Base-by-base conservation (phyloP, 257 asterid genomes). In the Lycium ferocissimum region DNA sequence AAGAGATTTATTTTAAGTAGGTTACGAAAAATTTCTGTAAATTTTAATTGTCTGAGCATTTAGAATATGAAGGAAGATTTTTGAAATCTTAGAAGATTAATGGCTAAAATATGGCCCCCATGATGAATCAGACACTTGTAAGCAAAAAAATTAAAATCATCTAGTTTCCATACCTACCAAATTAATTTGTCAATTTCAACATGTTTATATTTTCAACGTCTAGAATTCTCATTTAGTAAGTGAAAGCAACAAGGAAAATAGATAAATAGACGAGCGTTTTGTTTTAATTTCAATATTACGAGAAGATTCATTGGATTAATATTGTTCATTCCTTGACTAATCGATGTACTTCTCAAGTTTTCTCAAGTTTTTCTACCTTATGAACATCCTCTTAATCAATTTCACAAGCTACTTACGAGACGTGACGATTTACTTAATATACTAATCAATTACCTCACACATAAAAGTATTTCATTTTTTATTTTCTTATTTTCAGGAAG, bases 231-330 rank as follows among this genome's bases (percentile, higher is more conserved):
- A 43, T 18, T 18, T 43, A 17, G 56, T 33, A 37, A 35, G 69
- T 56, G 69, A 80, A 80, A 80, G 83, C 83, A 57, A 80, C 83
- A 57, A 35, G 54, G 83, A 20, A 57, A 79, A 61, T 9, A 59
- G 18, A 17, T 56, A 22, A 56, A 26, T 33, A 56, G 22, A 79
- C 47, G 35, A 7, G 33, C 51, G 47, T 35, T 56, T 56, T 56
- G 45, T 79, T 56, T n/a, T 38, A 15, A 15, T 58, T 79, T 40
- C 7, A 54, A 80, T 70, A 80, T 79, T 17, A 9, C 54, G 83
- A 40, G 18, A 37, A 35, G 83, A 79, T 80, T 80, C 69, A 35
- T 57, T 80, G 83, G 45, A 80, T 57, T 35, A 40, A 4, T 80
- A 54, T 17, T 57, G n/a, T 53, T 80, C 26, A 15, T 57, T 80